A percentile compares a stretch with the other conserved stretches of the same genome.
These are phyloP conservation scores for Anthracocystis walkeri DNA, from an alignment of 1,284 basidiomycete species.

Conservation along the genomic window DNA sequence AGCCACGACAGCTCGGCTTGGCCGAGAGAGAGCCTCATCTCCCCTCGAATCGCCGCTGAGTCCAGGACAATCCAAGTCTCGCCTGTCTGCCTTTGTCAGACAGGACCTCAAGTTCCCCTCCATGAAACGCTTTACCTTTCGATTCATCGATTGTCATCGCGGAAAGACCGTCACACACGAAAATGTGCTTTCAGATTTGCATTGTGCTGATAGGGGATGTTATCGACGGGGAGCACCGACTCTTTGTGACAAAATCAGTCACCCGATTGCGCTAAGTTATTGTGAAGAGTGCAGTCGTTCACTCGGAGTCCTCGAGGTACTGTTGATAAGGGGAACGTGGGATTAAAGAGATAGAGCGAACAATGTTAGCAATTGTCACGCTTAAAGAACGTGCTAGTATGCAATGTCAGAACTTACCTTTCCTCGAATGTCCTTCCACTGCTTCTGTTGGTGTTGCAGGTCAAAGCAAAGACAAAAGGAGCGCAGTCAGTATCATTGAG, in stretches of 20 bases:
- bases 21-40: too few relatives aligned
- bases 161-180: not conserved
- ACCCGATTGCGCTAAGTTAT: not conserved
- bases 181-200: conserved; percentile 12
- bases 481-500: not conserved
- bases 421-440: conserved; percentile 63
- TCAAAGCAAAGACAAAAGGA: not conserved
- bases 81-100: not conserved
- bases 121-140: too few relatives aligned
- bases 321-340: conserved; percentile 1
- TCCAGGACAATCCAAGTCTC: too few relatives aligned
- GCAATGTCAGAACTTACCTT: conserved; percentile 34
- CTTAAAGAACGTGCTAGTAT: not conserved
- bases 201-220: conserved; percentile 10
- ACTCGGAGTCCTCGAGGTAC: conserved; percentile 51
- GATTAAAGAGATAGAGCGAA: not conserved
- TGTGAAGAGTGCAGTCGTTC: conserved; percentile 5
- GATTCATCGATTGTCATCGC: too few relatives aligned
- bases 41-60: too few relatives aligned
- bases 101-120: too few relatives aligned
- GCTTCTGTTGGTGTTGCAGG: conserved; percentile 46
- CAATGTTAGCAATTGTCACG: not conserved
- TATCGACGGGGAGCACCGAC: not conserved
- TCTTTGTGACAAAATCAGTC: conserved; percentile 1
- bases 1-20: too few relatives aligned